Conservation (phyloP, 352 stramenopile species). For the Globisporangium solare region DNA sequence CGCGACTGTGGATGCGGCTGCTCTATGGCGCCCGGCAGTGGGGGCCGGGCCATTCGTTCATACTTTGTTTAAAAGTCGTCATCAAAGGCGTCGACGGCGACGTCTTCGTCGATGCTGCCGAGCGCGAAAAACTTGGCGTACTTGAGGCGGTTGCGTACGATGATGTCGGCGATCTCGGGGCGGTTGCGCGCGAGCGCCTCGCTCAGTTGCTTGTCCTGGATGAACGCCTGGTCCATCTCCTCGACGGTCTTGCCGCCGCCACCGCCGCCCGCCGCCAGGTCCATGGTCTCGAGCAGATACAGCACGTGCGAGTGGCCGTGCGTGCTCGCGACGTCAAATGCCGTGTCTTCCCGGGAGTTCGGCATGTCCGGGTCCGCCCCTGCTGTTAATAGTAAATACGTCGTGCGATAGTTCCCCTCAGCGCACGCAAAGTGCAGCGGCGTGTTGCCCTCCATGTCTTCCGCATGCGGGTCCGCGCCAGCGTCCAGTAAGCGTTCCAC, state of each 20-base stretch:
- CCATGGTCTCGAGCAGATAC: constrained; percentile 78
- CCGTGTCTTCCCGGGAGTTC: constrained; percentile 72
- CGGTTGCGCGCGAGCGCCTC: constrained; percentile 57
- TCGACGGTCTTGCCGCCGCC: constrained; percentile 44
- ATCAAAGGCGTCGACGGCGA: constrained; percentile 37
- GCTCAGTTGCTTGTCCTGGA: constrained; percentile 55
- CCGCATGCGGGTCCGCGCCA: constrained; percentile 66
- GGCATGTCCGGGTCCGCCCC: constrained; percentile 82
- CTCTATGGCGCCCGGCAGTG: not conserved
- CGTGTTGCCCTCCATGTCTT: constrained; percentile 79
- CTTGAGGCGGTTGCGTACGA: constrained; percentile 76
- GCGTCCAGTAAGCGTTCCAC: constrained; percentile 69
- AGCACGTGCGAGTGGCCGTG: constrained; percentile 67
- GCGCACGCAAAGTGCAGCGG: constrained; percentile 74
- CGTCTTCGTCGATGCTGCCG: constrained; percentile 54
- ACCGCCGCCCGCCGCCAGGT: constrained; percentile 37
- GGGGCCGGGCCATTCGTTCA: not conserved
- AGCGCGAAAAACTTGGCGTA: constrained; percentile 62
- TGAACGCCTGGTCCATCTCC: constrained; percentile 59
- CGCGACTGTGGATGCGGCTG: not conserved
- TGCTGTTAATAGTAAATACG: constrained; percentile 76
- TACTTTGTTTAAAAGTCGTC: constrained; percentile 18
- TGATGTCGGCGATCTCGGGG: constrained; percentile 63
- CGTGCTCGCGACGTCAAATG: constrained; percentile 68
- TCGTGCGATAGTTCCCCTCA: constrained; percentile 71